phyloP scores from a whole-genome alignment of 495 filamentous ascomycete species.

The Xanthoparmelia taractica region DNA sequence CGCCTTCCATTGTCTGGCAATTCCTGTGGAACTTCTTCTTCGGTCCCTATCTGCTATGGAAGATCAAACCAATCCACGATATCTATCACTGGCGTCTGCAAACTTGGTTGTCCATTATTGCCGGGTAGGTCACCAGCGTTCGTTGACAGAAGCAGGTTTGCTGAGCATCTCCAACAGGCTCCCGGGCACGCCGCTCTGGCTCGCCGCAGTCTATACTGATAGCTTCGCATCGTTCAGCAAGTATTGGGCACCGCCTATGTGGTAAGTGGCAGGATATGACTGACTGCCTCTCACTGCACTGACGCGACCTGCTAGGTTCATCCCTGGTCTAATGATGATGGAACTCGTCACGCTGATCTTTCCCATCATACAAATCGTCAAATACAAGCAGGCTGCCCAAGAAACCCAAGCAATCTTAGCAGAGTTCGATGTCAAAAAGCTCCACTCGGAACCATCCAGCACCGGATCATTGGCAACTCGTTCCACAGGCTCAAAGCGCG shows the following conservation, averaged over 20 bases:
- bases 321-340: slow-evolving; percentile 46
- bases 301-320: slow-evolving; percentile 36
- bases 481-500: slow-evolving; percentile 28
- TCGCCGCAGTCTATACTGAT: slow-evolving; percentile 52
- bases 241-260: slow-evolving; percentile 49
- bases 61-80: slow-evolving; percentile 48
- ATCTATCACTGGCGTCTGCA: slow-evolving; percentile 62
- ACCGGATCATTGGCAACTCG: slow-evolving; percentile 27
- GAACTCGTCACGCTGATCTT: slow-evolving; percentile 48
- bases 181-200: slow-evolving; percentile 59
- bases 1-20: slow-evolving; percentile 57
- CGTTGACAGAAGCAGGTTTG: not conserved
- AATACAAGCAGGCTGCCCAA: slow-evolving; percentile 5
- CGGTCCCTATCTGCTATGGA: slow-evolving; percentile 41
- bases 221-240: slow-evolving; percentile 47
- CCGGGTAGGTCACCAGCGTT: slow-evolving; percentile 35
- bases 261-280: slow-evolving; percentile 36
- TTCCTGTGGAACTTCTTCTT: slow-evolving; percentile 56
- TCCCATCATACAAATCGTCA: slow-evolving; percentile 48
- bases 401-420: slow-evolving; percentile 35
- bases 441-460: slow-evolving; percentile 21
- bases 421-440: slow-evolving; percentile 31
- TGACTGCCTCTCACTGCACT: not conserved
- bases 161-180: slow-evolving; percentile 37
- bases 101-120: slow-evolving; percentile 52